These are phyloP conservation scores for Botrytis cinerea DNA, from an alignment of 2,329 filamentous ascomycete genomes.

Conservation along the genomic window DNA sequence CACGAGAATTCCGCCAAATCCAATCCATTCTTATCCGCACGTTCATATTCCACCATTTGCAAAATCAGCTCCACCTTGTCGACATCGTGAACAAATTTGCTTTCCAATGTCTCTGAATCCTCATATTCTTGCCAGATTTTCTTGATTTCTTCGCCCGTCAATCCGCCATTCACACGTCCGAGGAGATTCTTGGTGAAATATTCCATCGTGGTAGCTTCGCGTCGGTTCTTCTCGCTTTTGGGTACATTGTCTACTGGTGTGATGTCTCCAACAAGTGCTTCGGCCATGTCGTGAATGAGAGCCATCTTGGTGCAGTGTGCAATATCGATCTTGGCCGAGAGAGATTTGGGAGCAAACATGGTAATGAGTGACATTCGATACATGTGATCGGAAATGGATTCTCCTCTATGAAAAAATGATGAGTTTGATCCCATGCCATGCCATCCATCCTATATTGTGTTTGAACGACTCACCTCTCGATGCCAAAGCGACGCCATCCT, in stretches of 20 bases:
- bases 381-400: slow-evolving; percentile 98
- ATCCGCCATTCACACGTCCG: slow-evolving; percentile 71
- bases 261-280: slow-evolving; percentile 92
- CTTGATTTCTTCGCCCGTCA: slow-evolving; percentile 69
- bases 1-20: slow-evolving; percentile 87
- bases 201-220: slow-evolving; percentile 89
- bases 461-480: slow-evolving; percentile 52
- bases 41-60: slow-evolving; percentile 97
- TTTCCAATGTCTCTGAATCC: slow-evolving; percentile 79
- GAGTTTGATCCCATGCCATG: background rate
- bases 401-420: slow-evolving; percentile 54
- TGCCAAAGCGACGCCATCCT: slow-evolving; percentile 89
- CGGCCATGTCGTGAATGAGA: slow-evolving; percentile 96
- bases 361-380: slow-evolving; percentile 98
- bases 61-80: slow-evolving; percentile 95
- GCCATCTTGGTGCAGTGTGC: slow-evolving; percentile 91
- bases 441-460: too few species aligned
- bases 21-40: slow-evolving; percentile 55
- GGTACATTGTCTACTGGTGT: slow-evolving; percentile 85
- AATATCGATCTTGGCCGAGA: slow-evolving; percentile 73
- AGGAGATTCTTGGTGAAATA: slow-evolving; percentile 74
- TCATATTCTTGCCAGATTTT: slow-evolving; percentile 95
- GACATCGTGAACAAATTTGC: slow-evolving; percentile 89
- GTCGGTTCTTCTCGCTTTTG: slow-evolving; percentile 85
- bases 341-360: slow-evolving; percentile 79